Evolutionary conservation across 78 protist genomes (phyloP), one percentile per base, ranked within the genome.

Genomic region (Salpingoeca rosetta): DNA sequence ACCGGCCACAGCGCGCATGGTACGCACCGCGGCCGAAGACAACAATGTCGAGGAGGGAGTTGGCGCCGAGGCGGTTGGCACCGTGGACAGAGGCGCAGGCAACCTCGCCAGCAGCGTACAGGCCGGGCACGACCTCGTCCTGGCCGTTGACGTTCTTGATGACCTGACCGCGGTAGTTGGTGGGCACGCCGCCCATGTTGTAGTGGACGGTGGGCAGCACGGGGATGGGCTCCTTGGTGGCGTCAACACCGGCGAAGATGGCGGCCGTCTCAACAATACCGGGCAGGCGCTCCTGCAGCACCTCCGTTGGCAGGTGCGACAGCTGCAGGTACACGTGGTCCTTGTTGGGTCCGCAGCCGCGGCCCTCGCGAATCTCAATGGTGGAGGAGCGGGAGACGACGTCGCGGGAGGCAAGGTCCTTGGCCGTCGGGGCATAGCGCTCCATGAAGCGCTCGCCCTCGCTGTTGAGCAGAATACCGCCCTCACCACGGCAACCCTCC

Each of bases 181-280:
- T 98, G 44, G 99, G 99, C 82, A 97, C 88, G 83, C 99, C 99
- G 51, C 99, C 99, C 99, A 98, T 98, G 93, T 96, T 98, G 98
- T 98, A 98, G 85, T 98, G 99, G 56, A 97, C 99, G 57, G 99
- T 98, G 74, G 99, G 99, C 40, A 97, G 85, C 37, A 97, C 95
- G 11, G 99, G 99, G 75, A 97, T 95, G 74, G 99, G 98, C 89
- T 98, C 98, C 92, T 96, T 94, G 92, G 96, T 94, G n/a, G 96
- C 97, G 85, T 98, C 99, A 1, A 97, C 99, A 40, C 99, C 99
- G 35, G 99, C 98, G 38, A 98, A 98, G 87, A 97, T 97, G 86
- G 88, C 84, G 35, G 99, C 99, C 35, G 98, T 98, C 93, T 98
- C 99, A 40, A 92, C 79, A 84, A 98, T 98, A 45, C 98, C 98